phyloP scores from a whole-genome alignment of 2,329 filamentous ascomycete genomes.

The Aquanectria penicillioides region DNA sequence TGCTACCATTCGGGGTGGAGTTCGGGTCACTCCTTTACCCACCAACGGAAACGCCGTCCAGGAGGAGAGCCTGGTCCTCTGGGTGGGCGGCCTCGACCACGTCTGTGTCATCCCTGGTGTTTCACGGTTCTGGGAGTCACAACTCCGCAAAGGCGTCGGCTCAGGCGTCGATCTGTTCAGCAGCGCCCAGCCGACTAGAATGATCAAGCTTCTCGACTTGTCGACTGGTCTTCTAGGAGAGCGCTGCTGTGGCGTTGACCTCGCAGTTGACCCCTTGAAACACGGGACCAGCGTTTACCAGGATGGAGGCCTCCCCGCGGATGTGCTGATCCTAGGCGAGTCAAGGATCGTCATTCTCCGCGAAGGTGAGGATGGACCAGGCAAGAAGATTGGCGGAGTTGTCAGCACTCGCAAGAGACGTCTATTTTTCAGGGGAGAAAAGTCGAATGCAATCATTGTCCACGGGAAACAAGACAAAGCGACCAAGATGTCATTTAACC shows the following conservation, averaged over 20 bases:
- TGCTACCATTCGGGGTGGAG: conserved; percentile 61
- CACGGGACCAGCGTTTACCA: conserved; percentile 30
- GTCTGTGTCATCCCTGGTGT: conserved; percentile 66
- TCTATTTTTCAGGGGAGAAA: conserved; percentile 51
- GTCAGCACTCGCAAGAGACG: conserved; percentile 46
- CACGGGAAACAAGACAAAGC: conserved; percentile 55
- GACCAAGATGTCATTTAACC: conserved; percentile 59
- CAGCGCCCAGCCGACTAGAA: conserved; percentile 63
- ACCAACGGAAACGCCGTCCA: conserved; percentile 53
- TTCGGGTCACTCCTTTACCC: conserved; percentile 60
- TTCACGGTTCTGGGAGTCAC: conserved; percentile 68
- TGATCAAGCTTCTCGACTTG: conserved; percentile 65
- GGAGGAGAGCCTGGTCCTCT: conserved; percentile 66
- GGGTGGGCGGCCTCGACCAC: conserved; percentile 66
- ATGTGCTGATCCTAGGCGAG: conserved; percentile 66
- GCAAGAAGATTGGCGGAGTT: conserved; percentile 54
- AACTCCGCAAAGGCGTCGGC: conserved; percentile 61
- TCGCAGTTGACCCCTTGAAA: conserved; percentile 51
- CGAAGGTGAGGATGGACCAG: conserved; percentile 60
- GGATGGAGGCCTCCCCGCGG: conserved; percentile 59
- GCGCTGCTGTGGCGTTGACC: conserved; percentile 62
- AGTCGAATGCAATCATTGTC: conserved; percentile 64
- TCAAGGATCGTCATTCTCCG: conserved; percentile 64
- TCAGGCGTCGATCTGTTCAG: conserved; percentile 66
- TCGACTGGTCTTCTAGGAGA: conserved; percentile 66